A percentile compares a stretch with the other conserved stretches of the same genome.
These are phyloP conservation scores for Nevesoporus exiguus DNA, from an alignment of 768 basidiomycete genomes.

Conservation along the genomic window DNA sequence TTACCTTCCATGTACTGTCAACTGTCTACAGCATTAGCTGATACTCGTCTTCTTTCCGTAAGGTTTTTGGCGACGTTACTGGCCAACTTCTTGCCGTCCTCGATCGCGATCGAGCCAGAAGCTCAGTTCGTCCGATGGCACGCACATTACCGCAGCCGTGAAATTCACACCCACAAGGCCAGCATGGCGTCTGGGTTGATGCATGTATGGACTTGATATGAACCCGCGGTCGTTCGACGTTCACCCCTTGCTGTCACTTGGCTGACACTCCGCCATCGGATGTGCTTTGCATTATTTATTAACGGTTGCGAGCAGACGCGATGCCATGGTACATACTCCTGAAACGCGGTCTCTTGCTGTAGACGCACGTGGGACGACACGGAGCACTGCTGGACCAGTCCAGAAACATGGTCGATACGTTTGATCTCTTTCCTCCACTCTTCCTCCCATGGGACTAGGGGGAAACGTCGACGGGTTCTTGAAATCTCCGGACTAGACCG, in stretches of 20 bases:
- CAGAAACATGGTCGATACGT: background rate
- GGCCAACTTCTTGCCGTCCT: conserved; percentile 5
- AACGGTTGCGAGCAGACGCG: background rate
- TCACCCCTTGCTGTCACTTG: background rate
- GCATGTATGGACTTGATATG: no score
- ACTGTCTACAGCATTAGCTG: background rate
- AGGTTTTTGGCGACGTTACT: background rate
- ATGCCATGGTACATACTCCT: background rate
- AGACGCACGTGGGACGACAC: background rate
- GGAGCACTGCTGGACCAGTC: background rate
- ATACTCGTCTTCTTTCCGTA: background rate
- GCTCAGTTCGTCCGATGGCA: conserved; percentile 6
- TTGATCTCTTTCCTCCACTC: conserved; percentile 4
- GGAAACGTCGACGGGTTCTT: conserved; percentile 12
- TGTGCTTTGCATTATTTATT: background rate
- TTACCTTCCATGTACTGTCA: background rate
- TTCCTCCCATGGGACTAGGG: background rate
- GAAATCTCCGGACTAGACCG: conserved; percentile 12
- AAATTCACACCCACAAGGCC: background rate
- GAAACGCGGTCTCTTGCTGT: background rate
- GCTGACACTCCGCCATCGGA: background rate
- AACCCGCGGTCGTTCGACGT: background rate
- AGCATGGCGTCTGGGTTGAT: background rate
- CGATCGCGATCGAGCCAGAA: conserved; percentile 19
- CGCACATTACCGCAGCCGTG: background rate